phyloP scores from a whole-genome alignment of 371 early-diverging fungal genomes.

The Parasitella parasitica region DNA sequence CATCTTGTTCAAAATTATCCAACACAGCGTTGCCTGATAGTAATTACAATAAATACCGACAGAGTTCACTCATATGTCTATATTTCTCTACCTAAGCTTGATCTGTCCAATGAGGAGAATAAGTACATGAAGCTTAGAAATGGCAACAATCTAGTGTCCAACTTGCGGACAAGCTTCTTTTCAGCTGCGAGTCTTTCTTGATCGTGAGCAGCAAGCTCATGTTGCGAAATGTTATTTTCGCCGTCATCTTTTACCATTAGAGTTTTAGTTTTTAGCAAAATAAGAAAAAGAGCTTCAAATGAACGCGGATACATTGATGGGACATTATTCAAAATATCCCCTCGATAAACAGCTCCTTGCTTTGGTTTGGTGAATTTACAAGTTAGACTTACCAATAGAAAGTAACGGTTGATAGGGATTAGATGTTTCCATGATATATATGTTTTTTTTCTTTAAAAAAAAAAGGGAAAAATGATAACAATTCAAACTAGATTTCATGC shows the following conservation, averaged over 20 bases:
- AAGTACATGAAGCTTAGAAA: slow-evolving; percentile 53
- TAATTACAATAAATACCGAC: background rate
- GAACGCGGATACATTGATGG: background rate
- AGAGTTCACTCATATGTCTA: background rate
- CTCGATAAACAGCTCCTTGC: background rate
- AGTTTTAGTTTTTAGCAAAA: background rate
- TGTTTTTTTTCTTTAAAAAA: background rate
- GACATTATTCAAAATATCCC: too few species aligned
- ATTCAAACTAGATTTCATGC: background rate
- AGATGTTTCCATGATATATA: background rate
- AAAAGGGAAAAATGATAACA: background rate
- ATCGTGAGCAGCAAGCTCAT: background rate
- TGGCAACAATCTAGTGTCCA: slow-evolving; percentile 47
- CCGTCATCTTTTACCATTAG: background rate
- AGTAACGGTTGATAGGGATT: slow-evolving; percentile 3
- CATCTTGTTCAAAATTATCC: slow-evolving; percentile 50
- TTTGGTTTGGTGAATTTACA: background rate
- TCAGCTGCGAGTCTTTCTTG: slow-evolving; percentile 4
- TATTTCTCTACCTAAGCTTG: slow-evolving; percentile 40
- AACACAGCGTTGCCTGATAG: slow-evolving; percentile 44
- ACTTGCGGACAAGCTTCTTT: slow-evolving; percentile 38
- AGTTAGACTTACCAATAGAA: background rate
- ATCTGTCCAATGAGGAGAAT: slow-evolving; percentile 51
- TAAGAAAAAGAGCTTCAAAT: background rate
- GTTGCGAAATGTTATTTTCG: background rate